A percentile compares a stretch with the other conserved stretches of the same genome.
Conservation (phyloP, 768 basidiomycete species). For the Sporobolomyces phaffii region DNA sequence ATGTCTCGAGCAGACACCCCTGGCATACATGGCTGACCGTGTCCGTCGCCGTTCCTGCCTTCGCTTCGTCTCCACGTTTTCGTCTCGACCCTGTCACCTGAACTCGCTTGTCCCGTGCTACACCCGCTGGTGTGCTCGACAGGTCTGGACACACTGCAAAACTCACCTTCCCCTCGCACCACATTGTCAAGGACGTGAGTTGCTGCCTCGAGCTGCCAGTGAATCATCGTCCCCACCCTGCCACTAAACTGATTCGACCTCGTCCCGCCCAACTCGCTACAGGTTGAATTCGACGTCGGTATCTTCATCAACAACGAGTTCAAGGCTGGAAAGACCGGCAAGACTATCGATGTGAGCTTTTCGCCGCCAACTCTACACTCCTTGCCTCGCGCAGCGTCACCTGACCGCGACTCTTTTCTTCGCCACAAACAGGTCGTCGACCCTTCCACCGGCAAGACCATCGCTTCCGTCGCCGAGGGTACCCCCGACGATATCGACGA, state of each 20-base stretch:
- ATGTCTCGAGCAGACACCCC: background rate
- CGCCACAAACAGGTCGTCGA: slow-evolving; percentile 46
- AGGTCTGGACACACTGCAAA: slow-evolving; percentile 36
- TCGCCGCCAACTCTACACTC: slow-evolving; percentile 46
- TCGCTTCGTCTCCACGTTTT: background rate
- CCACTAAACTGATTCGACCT: too few species aligned
- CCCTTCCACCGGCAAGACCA: slow-evolving; percentile 59
- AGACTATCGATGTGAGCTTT: slow-evolving; percentile 64
- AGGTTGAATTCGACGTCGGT: slow-evolving; percentile 54
- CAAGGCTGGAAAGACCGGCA: slow-evolving; percentile 54
- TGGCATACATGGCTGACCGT: background rate
- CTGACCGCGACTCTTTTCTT: background rate
- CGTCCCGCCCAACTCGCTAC: background rate
- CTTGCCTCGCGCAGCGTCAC: too few species aligned
- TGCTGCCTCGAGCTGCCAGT: background rate
- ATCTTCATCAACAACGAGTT: slow-evolving; percentile 68
- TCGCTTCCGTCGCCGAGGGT: slow-evolving; percentile 49
- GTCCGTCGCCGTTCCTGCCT: background rate
- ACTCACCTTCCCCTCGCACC: slow-evolving; percentile 39
- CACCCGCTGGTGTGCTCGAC: background rate
- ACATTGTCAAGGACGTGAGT: slow-evolving; percentile 20
- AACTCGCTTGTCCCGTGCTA: slow-evolving; percentile 14
- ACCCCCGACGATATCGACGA: slow-evolving; percentile 59
- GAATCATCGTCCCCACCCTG: background rate
- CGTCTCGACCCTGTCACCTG: background rate